A percentile compares a stretch with the other conserved stretches of the same genome.
Evolutionary conservation across 331 rosid genomes (phyloP).

Genomic region (Quercus phellos): DNA sequence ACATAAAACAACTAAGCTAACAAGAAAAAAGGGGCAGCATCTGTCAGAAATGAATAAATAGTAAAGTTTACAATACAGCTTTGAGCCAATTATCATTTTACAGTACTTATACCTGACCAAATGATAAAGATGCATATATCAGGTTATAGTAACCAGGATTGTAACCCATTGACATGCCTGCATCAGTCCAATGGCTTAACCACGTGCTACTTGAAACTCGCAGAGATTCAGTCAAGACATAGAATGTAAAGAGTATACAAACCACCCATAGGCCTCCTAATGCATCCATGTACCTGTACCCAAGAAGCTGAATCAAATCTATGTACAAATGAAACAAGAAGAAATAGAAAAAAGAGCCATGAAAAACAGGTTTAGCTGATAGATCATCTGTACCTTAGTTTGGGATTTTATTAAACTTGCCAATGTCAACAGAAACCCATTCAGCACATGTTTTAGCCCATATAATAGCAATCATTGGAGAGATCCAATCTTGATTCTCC

Average conservation of each 20-base stretch:
- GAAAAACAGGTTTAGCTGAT: neutral
- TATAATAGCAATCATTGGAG: neutral
- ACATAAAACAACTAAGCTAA: neutral
- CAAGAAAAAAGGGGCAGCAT: neutral
- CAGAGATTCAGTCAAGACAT: conserved; percentile 61
- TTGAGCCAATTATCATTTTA: conserved; percentile 3
- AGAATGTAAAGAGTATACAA: conserved; percentile 54
- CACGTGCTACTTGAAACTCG: conserved; percentile 83
- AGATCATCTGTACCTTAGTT: neutral
- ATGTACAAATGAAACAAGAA: neutral
- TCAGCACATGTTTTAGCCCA: neutral
- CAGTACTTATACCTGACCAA: conserved; percentile 60
- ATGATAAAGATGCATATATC: conserved; percentile 63
- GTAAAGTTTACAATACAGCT: neutral
- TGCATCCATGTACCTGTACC: conserved; percentile 65
- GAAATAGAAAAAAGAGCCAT: neutral
- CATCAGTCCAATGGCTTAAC: conserved; percentile 77
- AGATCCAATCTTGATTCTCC: neutral
- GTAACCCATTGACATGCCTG: conserved; percentile 42
- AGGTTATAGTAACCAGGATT: conserved; percentile 57
- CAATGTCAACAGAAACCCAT: neutral
- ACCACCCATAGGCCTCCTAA: conserved; percentile 85
- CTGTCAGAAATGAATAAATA: neutral
- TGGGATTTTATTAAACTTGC: neutral
- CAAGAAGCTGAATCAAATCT: conserved; percentile 6